These are phyloP conservation scores for Cryptococcus sp. DNA, from an alignment of 1,284 basidiomycete species.

Conservation along the genomic window DNA sequence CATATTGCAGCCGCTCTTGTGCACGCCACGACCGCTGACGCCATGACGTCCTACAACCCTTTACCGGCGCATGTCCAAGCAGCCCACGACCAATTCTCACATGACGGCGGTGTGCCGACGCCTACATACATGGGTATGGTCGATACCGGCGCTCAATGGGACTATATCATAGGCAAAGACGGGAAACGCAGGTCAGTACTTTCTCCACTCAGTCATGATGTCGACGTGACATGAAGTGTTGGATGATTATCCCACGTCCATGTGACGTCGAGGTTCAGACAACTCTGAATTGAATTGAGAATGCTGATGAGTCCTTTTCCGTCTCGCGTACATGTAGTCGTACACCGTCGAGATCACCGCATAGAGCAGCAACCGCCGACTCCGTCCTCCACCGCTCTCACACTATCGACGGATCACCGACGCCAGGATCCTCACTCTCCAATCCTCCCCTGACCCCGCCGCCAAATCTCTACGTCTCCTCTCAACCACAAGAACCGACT, in stretches of 20 bases:
- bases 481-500: constrained; percentile 39
- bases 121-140: constrained; percentile 63
- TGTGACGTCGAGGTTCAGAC: too few relatives aligned
- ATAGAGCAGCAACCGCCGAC: constrained; percentile 34
- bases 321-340: constrained; percentile 20
- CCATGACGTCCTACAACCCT: constrained; percentile 46
- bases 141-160: constrained; percentile 52
- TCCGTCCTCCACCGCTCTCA: constrained; percentile 14
- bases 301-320: neutral
- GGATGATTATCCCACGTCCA: too few relatives aligned
- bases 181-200: constrained; percentile 42
- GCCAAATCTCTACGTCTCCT: constrained; percentile 20
- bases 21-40: neutral
- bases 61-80: constrained; percentile 41
- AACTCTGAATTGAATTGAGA: too few relatives aligned
- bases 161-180: constrained; percentile 42
- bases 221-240: neutral
- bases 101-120: constrained; percentile 52
- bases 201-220: neutral
- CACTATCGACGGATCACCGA: neutral
- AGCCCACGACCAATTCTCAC: constrained; percentile 31
- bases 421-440: constrained; percentile 5
- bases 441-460: constrained; percentile 9
- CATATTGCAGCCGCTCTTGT: too few relatives aligned
- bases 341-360: constrained; percentile 44